phyloP scores from a whole-genome alignment of 1,284 basidiomycete genomes.

The Ceratobasidium sp. region DNA sequence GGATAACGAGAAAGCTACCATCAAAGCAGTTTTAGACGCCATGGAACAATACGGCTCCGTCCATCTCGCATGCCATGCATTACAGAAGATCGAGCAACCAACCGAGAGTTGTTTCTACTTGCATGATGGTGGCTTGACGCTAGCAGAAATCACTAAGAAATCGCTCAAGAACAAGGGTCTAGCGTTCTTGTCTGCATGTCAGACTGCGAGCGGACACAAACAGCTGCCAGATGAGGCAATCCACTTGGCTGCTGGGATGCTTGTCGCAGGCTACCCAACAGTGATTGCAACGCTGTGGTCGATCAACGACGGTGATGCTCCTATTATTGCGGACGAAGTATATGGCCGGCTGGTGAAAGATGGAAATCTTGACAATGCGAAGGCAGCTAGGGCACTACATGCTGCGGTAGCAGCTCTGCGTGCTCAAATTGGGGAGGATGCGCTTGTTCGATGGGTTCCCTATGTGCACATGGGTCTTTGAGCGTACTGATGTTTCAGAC shows the following conservation, averaged over 20 bases:
- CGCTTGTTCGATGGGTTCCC: no score
- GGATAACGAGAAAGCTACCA: neutral
- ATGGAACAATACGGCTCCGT: neutral
- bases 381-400: no score
- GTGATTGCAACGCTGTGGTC: no score
- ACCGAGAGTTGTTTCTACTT: conserved; percentile 11
- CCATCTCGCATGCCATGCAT: conserved; percentile 23
- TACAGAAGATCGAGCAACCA: neutral
- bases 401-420: no score
- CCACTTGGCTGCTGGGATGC: conserved; percentile 22
- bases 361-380: no score
- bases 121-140: conserved; percentile 10
- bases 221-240: conserved; percentile 23
- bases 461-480: no score
- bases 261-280: neutral
- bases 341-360: no score
- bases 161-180: conserved; percentile 14
- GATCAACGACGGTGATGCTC: no score
- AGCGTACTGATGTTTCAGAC: no score
- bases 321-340: no score
- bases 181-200: conserved; percentile 31
- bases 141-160: conserved; percentile 5
- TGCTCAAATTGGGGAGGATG: no score
- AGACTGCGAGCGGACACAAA: conserved; percentile 18
- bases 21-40: neutral